These are phyloP conservation scores for Angomonas ambiguus DNA, from an alignment of 208 protist genomes.

Conservation along the genomic window DNA sequence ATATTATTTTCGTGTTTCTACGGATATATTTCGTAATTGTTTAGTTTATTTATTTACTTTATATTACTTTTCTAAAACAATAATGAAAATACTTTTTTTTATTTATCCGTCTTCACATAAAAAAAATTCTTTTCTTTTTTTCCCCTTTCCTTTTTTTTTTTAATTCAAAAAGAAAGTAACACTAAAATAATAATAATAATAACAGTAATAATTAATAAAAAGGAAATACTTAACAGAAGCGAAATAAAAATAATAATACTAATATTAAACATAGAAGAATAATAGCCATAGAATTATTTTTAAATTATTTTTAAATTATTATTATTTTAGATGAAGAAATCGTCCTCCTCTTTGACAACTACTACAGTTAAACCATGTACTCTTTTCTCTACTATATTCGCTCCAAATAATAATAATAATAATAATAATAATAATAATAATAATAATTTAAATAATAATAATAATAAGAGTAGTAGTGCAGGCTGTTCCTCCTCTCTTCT, in stretches of 20 bases:
- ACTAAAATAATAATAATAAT: conserved; percentile 7
- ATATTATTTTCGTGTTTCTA: conserved; percentile 3
- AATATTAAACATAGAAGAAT: neutral
- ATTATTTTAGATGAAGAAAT: too few relatives aligned
- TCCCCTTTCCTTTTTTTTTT: neutral
- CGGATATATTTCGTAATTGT: neutral
- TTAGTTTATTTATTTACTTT: conserved; percentile 14
- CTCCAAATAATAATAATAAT: neutral
- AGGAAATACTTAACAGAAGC: too few relatives aligned
- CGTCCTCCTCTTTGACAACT: too few relatives aligned
- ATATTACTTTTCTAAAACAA: neutral
- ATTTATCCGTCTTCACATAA: neutral
- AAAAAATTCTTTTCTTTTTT: conserved; percentile 1
- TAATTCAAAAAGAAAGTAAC: neutral
- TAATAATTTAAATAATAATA: neutral
- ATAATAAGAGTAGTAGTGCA: neutral
- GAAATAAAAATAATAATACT: neutral
- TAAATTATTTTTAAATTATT: too few relatives aligned
- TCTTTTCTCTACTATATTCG: neutral
- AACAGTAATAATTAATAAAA: too few relatives aligned
- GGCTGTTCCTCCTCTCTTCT: neutral
- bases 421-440: neutral
- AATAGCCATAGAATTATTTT: too few relatives aligned
- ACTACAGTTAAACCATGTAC: neutral
- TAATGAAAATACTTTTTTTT: neutral